phyloP scores from a whole-genome alignment of 352 stramenopile genomes.

The Pythium biforme region DNA sequence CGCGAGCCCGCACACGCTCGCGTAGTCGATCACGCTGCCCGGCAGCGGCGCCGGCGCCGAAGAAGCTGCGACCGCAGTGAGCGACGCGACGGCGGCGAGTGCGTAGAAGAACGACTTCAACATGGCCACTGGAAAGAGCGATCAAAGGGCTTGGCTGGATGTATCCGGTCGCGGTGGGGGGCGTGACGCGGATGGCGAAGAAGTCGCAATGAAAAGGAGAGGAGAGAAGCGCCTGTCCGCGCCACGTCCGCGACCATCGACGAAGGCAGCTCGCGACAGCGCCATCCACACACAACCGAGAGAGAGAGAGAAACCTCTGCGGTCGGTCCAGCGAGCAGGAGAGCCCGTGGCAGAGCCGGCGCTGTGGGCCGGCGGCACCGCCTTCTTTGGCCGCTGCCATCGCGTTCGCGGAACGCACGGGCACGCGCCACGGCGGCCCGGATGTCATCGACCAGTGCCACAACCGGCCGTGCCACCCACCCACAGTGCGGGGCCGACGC shows the following conservation, averaged over 20 bases:
- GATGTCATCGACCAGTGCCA: too few species aligned
- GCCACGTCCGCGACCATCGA: too few species aligned
- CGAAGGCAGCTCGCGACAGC: too few species aligned
- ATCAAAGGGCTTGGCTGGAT: too few species aligned
- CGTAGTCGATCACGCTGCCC: conserved; percentile 17
- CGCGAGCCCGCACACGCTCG: conserved; percentile 14
- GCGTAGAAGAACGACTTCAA: conserved; percentile 11
- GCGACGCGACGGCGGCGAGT: neutral
- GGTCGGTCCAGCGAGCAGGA: neutral
- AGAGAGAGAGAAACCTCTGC: too few species aligned
- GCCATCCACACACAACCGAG: too few species aligned
- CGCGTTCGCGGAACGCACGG: conserved; percentile 11
- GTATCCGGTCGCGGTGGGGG: neutral
- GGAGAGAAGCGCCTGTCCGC: neutral
- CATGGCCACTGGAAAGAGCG: conserved; percentile 8
- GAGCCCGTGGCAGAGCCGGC: neutral
- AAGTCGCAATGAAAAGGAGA: conserved; percentile 14
- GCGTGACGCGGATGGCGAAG: conserved; percentile 4
- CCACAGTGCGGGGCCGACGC: neutral
- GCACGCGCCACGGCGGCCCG: neutral
- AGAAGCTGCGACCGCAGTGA: neutral
- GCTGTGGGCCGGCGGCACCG: neutral
- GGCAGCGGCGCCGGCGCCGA: neutral
- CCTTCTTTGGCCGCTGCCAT: neutral
- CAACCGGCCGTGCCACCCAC: too few species aligned